These are phyloP conservation scores for Ustilago trichophora DNA, from an alignment of 1,284 basidiomycete species.

Conservation along the genomic window DNA sequence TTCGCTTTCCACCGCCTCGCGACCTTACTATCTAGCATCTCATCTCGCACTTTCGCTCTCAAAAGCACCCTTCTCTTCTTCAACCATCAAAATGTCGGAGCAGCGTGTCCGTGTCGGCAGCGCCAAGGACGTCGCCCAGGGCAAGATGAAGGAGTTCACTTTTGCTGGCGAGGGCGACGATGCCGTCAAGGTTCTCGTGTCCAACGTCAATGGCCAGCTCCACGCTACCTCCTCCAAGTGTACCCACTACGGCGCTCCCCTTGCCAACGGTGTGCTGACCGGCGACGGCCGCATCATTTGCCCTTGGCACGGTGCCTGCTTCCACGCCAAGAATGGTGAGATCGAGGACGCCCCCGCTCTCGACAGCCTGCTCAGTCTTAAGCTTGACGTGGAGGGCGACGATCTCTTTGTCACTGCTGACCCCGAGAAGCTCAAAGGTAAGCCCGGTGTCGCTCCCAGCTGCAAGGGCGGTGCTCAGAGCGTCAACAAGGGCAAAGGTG, in stretches of 20 bases:
- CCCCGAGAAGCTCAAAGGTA: constrained; percentile 72
- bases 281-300: constrained; percentile 80
- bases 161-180: constrained; percentile 79
- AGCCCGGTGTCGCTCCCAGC: constrained; percentile 49
- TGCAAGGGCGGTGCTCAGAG: constrained; percentile 64
- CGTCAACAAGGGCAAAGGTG: constrained; percentile 71
- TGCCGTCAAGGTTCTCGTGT: constrained; percentile 71
- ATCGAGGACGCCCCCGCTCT: constrained; percentile 89
- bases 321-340: constrained; percentile 74
- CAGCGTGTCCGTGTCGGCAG: constrained; percentile 40
- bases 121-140: constrained; percentile 42
- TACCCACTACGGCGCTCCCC: constrained; percentile 84
- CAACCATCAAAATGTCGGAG: constrained; percentile 33
- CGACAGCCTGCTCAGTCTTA: constrained; percentile 83
- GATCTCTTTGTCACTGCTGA: constrained; percentile 85
- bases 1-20: neutral
- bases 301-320: constrained; percentile 94
- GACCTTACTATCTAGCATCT: too few relatives aligned
- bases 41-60: neutral
- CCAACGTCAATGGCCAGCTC: constrained; percentile 75
- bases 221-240: constrained; percentile 84
- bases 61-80: constrained; percentile 9
- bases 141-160: constrained; percentile 75
- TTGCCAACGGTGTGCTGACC: constrained; percentile 83
- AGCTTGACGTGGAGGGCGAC: constrained; percentile 73